Conservation (phyloP, 176 grass and related monocot species). For the Themeda triandra region DNA sequence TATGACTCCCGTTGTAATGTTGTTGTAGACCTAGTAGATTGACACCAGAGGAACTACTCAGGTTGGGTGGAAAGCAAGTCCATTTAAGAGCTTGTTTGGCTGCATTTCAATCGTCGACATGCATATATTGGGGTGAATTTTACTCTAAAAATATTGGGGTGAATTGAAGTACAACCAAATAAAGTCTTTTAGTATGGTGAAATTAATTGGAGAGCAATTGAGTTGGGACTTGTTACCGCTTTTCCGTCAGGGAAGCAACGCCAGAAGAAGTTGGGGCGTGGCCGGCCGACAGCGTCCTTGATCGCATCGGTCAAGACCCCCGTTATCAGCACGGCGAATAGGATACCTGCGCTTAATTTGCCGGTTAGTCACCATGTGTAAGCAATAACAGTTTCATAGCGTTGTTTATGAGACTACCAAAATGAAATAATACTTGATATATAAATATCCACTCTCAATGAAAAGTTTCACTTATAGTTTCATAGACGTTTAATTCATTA, state of each 20-base stretch:
- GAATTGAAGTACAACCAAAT: no score
- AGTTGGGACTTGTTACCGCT: constrained; percentile 5
- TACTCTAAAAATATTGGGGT: no score
- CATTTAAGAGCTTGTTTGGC: not conserved
- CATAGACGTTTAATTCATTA: no score
- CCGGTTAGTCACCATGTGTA: not conserved
- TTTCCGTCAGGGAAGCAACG: constrained; percentile 53
- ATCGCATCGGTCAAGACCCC: constrained; percentile 50
- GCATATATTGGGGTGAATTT: no score
- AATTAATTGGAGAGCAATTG: no score
- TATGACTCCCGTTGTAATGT: constrained; percentile 27
- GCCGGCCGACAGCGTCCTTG: constrained; percentile 45
- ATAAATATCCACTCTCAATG: no score
- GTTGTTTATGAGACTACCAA: no score
- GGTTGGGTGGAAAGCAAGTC: not conserved
- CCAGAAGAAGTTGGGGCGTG: constrained; percentile 46
- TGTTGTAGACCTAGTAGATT: constrained; percentile 38
- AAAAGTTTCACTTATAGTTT: no score
- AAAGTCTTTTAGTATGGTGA: no score
- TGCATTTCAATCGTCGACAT: no score
- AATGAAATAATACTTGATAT: no score
- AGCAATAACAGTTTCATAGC: no score
- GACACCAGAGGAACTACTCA: not conserved
- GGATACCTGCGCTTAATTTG: constrained; percentile 20
- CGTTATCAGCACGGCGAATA: constrained; percentile 44